phyloP scores from a whole-genome alignment of 2,329 filamentous ascomycete species.

The Penicillium sp. region DNA sequence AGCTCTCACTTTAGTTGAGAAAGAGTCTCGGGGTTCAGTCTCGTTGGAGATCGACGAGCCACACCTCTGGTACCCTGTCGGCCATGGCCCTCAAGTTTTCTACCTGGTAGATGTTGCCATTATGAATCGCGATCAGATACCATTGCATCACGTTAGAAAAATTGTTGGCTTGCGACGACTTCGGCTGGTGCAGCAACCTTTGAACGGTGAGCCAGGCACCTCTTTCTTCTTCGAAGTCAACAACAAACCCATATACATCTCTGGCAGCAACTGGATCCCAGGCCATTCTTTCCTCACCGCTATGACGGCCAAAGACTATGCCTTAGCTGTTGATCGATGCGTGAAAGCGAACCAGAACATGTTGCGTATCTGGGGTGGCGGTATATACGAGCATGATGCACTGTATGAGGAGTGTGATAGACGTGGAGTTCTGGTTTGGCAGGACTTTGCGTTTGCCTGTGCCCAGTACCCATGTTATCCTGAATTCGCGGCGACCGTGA shows the following conservation, averaged over 20 bases:
- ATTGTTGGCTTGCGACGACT: neutral
- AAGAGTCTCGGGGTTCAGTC: neutral
- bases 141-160: neutral
- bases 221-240: constrained; percentile 5
- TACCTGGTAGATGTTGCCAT: neutral
- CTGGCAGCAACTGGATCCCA: constrained; percentile 1
- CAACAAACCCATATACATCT: neutral
- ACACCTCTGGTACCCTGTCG: neutral
- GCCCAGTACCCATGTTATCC: constrained; percentile 70
- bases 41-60: neutral
- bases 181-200: neutral
- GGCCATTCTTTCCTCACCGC: constrained; percentile 2
- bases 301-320: neutral
- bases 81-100: neutral
- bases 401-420: constrained; percentile 64
- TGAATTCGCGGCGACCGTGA: constrained; percentile 63
- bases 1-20: neutral
- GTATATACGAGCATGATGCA: neutral
- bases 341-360: constrained; percentile 3
- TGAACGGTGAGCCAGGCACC: neutral
- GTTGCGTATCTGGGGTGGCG: neutral
- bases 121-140: neutral
- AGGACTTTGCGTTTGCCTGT: constrained; percentile 78
- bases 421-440: constrained; percentile 74
- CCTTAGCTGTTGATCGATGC: neutral